These are phyloP conservation scores for Beauveria asiatica DNA, from an alignment of 2,329 filamentous ascomycete species.

Conservation along the genomic window DNA sequence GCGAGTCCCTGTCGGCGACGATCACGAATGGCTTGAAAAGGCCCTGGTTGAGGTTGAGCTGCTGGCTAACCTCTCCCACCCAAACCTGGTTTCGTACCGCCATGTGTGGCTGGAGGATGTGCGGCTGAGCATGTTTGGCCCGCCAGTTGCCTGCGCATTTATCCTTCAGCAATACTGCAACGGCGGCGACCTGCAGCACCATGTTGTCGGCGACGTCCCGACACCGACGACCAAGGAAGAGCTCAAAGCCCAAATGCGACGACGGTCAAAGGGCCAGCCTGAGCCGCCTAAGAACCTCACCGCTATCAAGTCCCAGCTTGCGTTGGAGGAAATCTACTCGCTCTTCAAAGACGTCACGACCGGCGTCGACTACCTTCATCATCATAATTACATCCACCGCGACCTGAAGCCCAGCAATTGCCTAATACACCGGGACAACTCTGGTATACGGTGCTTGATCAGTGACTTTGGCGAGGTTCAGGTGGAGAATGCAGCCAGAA, in stretches of 20 bases:
- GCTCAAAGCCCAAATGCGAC: constrained; percentile 77
- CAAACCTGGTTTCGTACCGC: constrained; percentile 91
- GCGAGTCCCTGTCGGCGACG: constrained; percentile 87
- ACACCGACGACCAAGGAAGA: constrained; percentile 67
- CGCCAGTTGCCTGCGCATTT: constrained; percentile 87
- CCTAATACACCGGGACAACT: constrained; percentile 68
- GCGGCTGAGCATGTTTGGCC: constrained; percentile 75
- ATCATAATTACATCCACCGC: constrained; percentile 87
- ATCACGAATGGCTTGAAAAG: constrained; percentile 93
- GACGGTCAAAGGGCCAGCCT: constrained; percentile 68
- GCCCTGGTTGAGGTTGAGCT: constrained; percentile 88
- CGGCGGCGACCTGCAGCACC: constrained; percentile 78
- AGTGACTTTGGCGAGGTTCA: constrained; percentile 98
- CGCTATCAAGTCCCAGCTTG: constrained; percentile 34
- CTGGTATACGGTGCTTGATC: constrained; percentile 70
- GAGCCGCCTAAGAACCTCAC: constrained; percentile 51
- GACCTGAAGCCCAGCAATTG: constrained; percentile 97
- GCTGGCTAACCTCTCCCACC: constrained; percentile 82
- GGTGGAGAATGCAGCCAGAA: constrained; percentile 68
- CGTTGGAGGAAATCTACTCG: constrained; percentile 90
- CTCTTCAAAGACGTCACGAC: constrained; percentile 94
- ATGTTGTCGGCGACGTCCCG: constrained; percentile 63
- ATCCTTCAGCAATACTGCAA: constrained; percentile 99
- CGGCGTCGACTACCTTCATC: constrained; percentile 81
- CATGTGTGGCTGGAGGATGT: constrained; percentile 96